Conservation (phyloP, 495 filamentous ascomycete genomes). For the Xylaria cubensis region DNA sequence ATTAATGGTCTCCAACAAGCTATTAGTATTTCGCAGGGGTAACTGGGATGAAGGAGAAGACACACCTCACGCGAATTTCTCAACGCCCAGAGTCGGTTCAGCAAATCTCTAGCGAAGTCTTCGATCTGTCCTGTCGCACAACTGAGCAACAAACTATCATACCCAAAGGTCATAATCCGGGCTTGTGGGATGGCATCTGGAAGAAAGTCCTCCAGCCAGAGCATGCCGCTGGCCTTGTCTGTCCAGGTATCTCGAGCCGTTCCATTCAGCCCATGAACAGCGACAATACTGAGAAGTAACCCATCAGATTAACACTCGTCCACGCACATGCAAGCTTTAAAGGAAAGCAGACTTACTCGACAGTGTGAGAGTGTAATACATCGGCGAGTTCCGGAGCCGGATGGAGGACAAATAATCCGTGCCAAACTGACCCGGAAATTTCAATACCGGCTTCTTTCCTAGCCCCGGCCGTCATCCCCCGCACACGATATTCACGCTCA, state of each 20-base stretch:
- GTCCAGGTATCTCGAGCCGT: slow-evolving; percentile 21
- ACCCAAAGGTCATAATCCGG: slow-evolving; percentile 44
- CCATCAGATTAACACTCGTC: background rate
- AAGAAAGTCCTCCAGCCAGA: slow-evolving; percentile 45
- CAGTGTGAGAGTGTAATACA: background rate
- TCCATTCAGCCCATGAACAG: slow-evolving; percentile 29
- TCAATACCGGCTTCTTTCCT: slow-evolving; percentile 5
- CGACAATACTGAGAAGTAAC: slow-evolving; percentile 23
- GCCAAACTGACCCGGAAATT: background rate
- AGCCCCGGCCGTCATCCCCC: background rate
- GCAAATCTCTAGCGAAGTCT: slow-evolving; percentile 28
- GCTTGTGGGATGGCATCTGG: slow-evolving; percentile 38
- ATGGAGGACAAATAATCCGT: slow-evolving; percentile 4
- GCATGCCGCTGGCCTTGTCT: slow-evolving; percentile 20
- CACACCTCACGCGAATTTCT: background rate
- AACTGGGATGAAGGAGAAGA: background rate
- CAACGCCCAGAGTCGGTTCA: slow-evolving; percentile 20
- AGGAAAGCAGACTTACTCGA: slow-evolving; percentile 6
- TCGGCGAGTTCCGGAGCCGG: background rate
- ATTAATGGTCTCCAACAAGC: background rate
- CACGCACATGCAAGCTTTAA: background rate
- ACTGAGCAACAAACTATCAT: slow-evolving; percentile 30
- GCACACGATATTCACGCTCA: background rate
- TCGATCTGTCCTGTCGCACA: slow-evolving; percentile 17
- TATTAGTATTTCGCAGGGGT: background rate